phyloP scores from a whole-genome alignment of 2,329 filamentous ascomycete genomes.

The Plenodomus biglobosus region DNA sequence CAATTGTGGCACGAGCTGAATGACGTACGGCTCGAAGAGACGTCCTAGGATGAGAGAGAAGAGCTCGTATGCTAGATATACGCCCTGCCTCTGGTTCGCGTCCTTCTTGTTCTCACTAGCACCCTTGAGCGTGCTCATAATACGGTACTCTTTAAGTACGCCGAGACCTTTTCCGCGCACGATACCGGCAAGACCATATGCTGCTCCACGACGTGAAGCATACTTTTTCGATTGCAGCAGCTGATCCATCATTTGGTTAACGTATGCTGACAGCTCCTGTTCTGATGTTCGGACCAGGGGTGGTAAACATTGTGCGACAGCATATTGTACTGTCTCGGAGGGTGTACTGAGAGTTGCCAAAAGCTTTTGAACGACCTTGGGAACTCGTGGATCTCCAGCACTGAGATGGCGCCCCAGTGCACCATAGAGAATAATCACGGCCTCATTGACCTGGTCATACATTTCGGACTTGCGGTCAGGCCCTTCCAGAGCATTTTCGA shows the following conservation, averaged over 20 bases:
- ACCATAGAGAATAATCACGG: constrained; percentile 96
- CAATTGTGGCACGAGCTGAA: constrained; percentile 90
- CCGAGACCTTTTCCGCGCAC: constrained; percentile 84
- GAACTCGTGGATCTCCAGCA: constrained; percentile 81
- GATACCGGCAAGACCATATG: constrained; percentile 90
- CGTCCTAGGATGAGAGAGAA: constrained; percentile 82
- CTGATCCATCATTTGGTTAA: constrained; percentile 76
- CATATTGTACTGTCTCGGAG: constrained; percentile 95
- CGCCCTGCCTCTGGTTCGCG: constrained; percentile 81
- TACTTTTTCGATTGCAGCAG: constrained; percentile 89
- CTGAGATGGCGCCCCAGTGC: constrained; percentile 86
- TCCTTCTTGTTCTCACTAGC: constrained; percentile 97
- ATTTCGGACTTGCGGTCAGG: constrained; percentile 79
- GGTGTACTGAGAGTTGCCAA: constrained; percentile 88
- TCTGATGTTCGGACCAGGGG: constrained; percentile 82
- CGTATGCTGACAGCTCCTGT: constrained; percentile 76
- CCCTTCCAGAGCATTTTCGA: constrained; percentile 83
- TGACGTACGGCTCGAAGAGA: constrained; percentile 93
- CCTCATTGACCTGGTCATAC: constrained; percentile 90
- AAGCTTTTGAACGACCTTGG: constrained; percentile 82
- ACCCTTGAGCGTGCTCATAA: constrained; percentile 76
- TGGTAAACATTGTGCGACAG: constrained; percentile 89
- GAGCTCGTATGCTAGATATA: constrained; percentile 87
- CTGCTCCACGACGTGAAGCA: constrained; percentile 86
- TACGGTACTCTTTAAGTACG: constrained; percentile 78